These are phyloP conservation scores for Boletus reticulatus DNA, from an alignment of 768 basidiomycete genomes.

Conservation along the genomic window DNA sequence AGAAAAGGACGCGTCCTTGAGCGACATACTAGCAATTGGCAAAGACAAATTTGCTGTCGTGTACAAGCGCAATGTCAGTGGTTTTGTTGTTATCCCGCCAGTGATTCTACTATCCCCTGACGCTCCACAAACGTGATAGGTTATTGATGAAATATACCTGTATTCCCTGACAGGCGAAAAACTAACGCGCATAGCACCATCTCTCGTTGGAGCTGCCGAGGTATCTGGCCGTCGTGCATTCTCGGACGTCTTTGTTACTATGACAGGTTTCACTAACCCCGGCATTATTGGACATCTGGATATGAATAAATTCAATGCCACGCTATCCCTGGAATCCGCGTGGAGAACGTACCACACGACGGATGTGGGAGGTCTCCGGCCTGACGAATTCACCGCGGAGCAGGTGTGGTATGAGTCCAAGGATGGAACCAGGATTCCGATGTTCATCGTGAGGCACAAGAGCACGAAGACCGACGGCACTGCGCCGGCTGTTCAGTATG, in stretches of 20 bases:
- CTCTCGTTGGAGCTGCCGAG: constrained; percentile 65
- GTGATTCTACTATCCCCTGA: constrained; percentile 1
- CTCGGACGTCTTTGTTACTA: constrained; percentile 58
- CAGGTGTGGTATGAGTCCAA: constrained; percentile 82
- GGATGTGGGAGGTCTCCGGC: constrained; percentile 55
- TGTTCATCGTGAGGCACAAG: constrained; percentile 82
- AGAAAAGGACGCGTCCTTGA: constrained; percentile 58
- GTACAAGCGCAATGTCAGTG: constrained; percentile 71
- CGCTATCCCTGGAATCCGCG: constrained; percentile 39
- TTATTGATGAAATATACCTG: constrained; percentile 78
- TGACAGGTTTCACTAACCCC: constrained; percentile 72
- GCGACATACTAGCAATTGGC: constrained; percentile 46
- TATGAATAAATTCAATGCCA: constrained; percentile 36
- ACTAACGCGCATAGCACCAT: constrained; percentile 54
- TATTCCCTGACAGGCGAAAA: constrained; percentile 55
- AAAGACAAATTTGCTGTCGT: constrained; percentile 56
- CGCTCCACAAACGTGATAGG: constrained; percentile 32
- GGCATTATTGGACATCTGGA: constrained; percentile 64
- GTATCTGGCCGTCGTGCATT: constrained; percentile 52
- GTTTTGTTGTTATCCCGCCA: not conserved
- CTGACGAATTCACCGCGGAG: constrained; percentile 65
- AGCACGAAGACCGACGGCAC: constrained; percentile 68
- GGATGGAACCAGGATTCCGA: constrained; percentile 79
- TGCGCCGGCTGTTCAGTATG: constrained; percentile 76
- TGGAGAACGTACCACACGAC: constrained; percentile 62